A percentile compares a stretch with the other conserved stretches of the same genome.
phyloP scores from a whole-genome alignment of 345 rosid species.

The Durio zibethinus region DNA sequence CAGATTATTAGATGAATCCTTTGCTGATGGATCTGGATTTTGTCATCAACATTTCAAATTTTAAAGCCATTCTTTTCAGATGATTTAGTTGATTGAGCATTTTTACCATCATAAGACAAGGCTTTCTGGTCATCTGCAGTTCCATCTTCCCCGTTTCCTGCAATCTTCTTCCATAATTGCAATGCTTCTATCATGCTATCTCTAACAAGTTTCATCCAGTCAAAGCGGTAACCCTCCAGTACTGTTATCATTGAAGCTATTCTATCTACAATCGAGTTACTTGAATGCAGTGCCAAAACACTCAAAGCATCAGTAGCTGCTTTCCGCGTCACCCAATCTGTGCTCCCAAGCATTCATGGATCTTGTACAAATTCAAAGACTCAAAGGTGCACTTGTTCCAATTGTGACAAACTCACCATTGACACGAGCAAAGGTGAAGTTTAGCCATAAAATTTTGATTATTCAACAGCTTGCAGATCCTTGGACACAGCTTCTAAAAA shows the following conservation, averaged over 20 bases:
- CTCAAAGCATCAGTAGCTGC: constrained; percentile 89
- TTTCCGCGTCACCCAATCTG: constrained; percentile 97
- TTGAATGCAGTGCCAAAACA: constrained; percentile 79
- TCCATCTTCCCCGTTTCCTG: constrained; percentile 72
- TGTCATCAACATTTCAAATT: constrained; percentile 36
- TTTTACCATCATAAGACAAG: constrained; percentile 47
- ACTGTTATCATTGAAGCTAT: constrained; percentile 56
- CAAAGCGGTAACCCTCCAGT: constrained; percentile 90
- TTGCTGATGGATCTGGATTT: constrained; percentile 39
- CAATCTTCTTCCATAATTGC: constrained; percentile 84
- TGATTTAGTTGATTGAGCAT: constrained; percentile 33
- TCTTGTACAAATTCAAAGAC: constrained; percentile 77
- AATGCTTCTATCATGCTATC: constrained; percentile 94
- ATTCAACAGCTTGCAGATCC: constrained; percentile 85
- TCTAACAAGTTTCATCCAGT: constrained; percentile 96
- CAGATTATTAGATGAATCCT: constrained; percentile 49
- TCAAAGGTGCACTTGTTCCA: constrained; percentile 83
- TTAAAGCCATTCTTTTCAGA: constrained; percentile 45
- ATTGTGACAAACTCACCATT: constrained; percentile 79
- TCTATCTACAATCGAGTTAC: constrained; percentile 57
- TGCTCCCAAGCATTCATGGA: constrained; percentile 87
- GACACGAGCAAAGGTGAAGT: constrained; percentile 79
- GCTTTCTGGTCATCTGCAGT: constrained; percentile 54
- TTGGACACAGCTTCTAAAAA: constrained; percentile 84
- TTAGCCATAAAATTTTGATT: constrained; percentile 80